phyloP scores from a whole-genome alignment of 495 filamentous ascomycete genomes.

The Amphirosellinia nigrospora region DNA sequence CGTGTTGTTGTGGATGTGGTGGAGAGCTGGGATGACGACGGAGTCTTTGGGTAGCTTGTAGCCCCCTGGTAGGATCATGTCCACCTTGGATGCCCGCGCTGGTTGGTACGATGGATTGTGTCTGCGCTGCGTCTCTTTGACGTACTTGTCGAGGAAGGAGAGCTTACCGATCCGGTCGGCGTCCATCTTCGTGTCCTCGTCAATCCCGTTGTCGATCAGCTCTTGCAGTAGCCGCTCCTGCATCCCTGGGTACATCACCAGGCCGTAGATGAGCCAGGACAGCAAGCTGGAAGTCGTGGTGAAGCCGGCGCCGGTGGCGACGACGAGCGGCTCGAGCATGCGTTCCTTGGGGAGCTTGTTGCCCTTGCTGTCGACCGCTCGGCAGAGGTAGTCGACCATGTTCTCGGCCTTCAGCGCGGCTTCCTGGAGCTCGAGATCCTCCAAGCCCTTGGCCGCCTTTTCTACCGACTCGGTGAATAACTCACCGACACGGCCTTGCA shows the following conservation, averaged over 20 bases:
- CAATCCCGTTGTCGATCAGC: conserved; percentile 54
- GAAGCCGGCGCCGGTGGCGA: conserved; percentile 58
- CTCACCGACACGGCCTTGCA: conserved; percentile 37
- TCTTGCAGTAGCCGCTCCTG: conserved; percentile 61
- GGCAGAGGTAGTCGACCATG: conserved; percentile 52
- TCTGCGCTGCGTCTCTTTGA: conserved; percentile 63
- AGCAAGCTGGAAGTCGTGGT: conserved; percentile 59
- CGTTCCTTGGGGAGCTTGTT: conserved; percentile 51
- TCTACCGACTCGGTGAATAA: conserved; percentile 50
- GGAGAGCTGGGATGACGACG: conserved; percentile 56
- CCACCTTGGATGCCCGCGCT: conserved; percentile 55
- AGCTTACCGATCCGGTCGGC: conserved; percentile 50
- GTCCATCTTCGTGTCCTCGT: conserved; percentile 44
- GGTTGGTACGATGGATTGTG: conserved; percentile 65
- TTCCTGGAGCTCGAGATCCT: conserved; percentile 56
- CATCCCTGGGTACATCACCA: conserved; percentile 55
- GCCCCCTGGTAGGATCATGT: conserved; percentile 61
- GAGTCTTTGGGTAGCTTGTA: conserved; percentile 56
- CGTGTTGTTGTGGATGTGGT: conserved; percentile 60
- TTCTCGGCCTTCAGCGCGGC: conserved; percentile 56
- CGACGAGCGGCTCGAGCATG: conserved; percentile 33
- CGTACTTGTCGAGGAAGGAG: conserved; percentile 57
- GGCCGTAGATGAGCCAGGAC: conserved; percentile 59
- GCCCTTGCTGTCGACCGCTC: conserved; percentile 59
- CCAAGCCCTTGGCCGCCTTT: conserved; percentile 41